phyloP scores from a whole-genome alignment of 768 basidiomycete genomes.

The Rossbeevera mucosa region DNA sequence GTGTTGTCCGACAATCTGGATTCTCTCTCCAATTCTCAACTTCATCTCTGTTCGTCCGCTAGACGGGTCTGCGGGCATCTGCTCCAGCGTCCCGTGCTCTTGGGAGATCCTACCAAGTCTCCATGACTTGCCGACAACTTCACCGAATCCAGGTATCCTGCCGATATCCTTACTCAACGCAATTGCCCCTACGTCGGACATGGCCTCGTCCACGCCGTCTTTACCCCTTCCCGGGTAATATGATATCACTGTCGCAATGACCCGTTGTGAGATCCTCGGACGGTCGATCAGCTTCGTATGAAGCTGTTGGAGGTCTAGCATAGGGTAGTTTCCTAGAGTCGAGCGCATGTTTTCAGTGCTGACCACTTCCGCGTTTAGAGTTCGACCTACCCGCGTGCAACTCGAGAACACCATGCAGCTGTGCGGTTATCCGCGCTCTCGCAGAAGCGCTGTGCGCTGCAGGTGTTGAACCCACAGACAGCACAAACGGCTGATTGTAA shows the following conservation, averaged over 20 bases:
- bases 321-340: constrained; percentile 68
- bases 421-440: constrained; percentile 41
- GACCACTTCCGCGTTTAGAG: background rate
- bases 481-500: constrained; percentile 51
- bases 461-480: constrained; percentile 86
- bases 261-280: constrained; percentile 57
- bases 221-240: constrained; percentile 67
- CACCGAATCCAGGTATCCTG: constrained; percentile 65
- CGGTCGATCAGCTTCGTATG: constrained; percentile 62
- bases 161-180: constrained; percentile 88
- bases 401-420: constrained; percentile 62
- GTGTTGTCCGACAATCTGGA: constrained; percentile 80
- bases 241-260: constrained; percentile 73
- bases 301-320: constrained; percentile 81
- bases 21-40: constrained; percentile 53
- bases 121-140: constrained; percentile 65
- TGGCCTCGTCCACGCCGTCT: constrained; percentile 62
- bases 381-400: constrained; percentile 62
- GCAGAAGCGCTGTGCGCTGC: constrained; percentile 74
- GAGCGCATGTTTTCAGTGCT: background rate
- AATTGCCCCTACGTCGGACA: constrained; percentile 82
- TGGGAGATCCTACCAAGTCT: constrained; percentile 61
- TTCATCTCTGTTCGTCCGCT: constrained; percentile 11
- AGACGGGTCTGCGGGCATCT: constrained; percentile 21
- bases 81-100: constrained; percentile 72